These are phyloP conservation scores for Viola odorata DNA, from an alignment of 345 rosid genomes.

Conservation along the genomic window DNA sequence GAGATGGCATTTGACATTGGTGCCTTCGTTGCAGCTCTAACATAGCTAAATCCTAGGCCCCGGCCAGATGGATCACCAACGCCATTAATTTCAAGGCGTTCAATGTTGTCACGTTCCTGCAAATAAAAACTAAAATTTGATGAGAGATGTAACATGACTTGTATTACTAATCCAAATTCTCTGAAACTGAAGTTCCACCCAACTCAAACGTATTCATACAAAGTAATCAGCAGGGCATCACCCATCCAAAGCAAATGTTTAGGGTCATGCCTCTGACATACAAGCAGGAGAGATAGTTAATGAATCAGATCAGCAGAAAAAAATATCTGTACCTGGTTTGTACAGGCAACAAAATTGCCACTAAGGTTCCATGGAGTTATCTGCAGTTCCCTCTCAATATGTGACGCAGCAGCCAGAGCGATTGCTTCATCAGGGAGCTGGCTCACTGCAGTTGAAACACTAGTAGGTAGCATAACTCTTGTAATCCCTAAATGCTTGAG, in stretches of 20 bases:
- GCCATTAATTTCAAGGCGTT: conserved; percentile 97
- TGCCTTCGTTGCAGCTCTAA: conserved; percentile 82
- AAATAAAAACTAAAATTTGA: conserved; percentile 8
- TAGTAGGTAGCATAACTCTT: conserved; percentile 62
- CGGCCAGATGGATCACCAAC: conserved; percentile 99
- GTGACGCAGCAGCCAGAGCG: conserved; percentile 95
- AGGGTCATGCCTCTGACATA: not conserved
- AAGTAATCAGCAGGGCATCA: not conserved
- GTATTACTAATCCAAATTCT: not conserved
- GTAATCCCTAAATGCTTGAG: conserved; percentile 92
- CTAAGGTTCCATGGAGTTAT: conserved; percentile 97
- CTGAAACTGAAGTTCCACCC: not conserved
- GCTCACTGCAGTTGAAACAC: conserved; percentile 76
- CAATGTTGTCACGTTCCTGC: conserved; percentile 94
- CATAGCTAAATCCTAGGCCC: conserved; percentile 96
- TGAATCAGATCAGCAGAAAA: conserved; percentile 6
- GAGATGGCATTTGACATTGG: conserved; percentile 65
- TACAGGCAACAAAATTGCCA: conserved; percentile 90
- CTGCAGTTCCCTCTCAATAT: conserved; percentile 92
- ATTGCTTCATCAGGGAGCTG: conserved; percentile 95
- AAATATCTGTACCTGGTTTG: conserved; percentile 59
- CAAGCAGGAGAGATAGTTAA: not conserved
- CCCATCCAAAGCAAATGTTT: not conserved
- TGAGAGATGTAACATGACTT: no score
- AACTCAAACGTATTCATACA: not conserved